Conservation (phyloP, 495 filamentous ascomycete species). For the Penicillium flavigenum region DNA sequence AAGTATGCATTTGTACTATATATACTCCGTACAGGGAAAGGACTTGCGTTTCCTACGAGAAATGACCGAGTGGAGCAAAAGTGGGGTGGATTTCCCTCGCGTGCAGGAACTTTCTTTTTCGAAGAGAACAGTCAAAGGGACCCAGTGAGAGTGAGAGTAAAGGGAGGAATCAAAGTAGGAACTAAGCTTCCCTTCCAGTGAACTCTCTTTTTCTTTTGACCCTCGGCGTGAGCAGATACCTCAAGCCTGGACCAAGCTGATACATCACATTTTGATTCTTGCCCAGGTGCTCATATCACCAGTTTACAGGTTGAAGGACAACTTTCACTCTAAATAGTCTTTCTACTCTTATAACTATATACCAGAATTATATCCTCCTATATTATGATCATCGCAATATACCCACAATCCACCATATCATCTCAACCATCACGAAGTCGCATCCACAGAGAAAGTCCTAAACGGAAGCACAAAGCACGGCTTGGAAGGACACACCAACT, state of each 20-base stretch:
- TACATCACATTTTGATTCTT: not conserved
- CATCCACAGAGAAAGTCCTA: conserved; percentile 23
- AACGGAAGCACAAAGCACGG: conserved; percentile 40
- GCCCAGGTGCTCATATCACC: not conserved
- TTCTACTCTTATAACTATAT: not conserved
- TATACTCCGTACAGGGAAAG: not conserved
- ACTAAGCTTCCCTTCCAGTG: too few relatives aligned
- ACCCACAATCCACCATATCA: not conserved
- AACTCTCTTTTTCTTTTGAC: too few relatives aligned
- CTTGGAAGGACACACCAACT: conserved; percentile 42
- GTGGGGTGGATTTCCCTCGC: conserved; percentile 7
- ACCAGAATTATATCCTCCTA: not conserved
- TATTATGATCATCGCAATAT: not conserved
- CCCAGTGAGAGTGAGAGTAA: not conserved
- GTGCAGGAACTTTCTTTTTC: conserved; percentile 2
- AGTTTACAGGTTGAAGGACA: not conserved
- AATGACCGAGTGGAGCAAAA: conserved; percentile 1
- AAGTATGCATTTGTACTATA: not conserved
- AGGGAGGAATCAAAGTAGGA: not conserved
- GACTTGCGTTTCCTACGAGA: not conserved
- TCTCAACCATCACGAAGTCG: not conserved
- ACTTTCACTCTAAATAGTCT: not conserved
- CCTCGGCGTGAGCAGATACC: not conserved
- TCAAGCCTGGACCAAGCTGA: not conserved
- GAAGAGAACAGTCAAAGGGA: not conserved